phyloP scores from a whole-genome alignment of 805 yeast species.

The Candida tammaniensis region DNA sequence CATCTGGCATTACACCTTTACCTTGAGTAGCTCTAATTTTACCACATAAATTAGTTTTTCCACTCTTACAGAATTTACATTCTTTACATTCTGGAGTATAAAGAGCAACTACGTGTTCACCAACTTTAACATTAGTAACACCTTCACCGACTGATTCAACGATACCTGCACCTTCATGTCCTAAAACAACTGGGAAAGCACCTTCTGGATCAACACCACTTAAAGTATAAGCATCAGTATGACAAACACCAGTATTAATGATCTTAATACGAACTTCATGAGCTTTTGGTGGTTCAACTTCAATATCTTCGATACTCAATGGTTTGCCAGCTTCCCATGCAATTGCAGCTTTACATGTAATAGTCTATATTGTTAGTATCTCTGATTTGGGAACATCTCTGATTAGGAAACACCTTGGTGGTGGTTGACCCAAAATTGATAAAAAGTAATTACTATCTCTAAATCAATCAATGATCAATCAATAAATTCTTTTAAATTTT shows the following conservation, averaged over 20 bases:
- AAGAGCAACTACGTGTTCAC: slow-evolving; percentile 90
- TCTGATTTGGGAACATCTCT: background rate
- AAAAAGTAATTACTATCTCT: no score
- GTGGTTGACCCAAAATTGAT: background rate
- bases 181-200: slow-evolving; percentile 86
- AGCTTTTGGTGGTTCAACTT: slow-evolving; percentile 91
- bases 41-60: slow-evolving; percentile 96
- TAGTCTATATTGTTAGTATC: slow-evolving; percentile 41
- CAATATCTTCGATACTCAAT: slow-evolving; percentile 78
- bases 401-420: slow-evolving; percentile 5
- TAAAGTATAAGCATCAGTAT: slow-evolving; percentile 95
- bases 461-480: background rate
- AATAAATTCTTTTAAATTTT: background rate
- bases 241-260: slow-evolving; percentile 91
- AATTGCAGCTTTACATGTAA: slow-evolving; percentile 92
- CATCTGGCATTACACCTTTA: slow-evolving; percentile 98
- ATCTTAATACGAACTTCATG: slow-evolving; percentile 96
- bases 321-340: slow-evolving; percentile 95
- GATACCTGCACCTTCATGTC: slow-evolving; percentile 98
- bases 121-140: slow-evolving; percentile 83
- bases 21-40: slow-evolving; percentile 97
- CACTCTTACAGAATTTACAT: slow-evolving; percentile 92
- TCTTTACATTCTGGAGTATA: slow-evolving; percentile 96
- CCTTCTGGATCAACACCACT: slow-evolving; percentile 97
- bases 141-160: slow-evolving; percentile 96